Base-by-base conservation (phyloP, 2,329 filamentous ascomycete genomes). In the Xylaria sp. region DNA sequence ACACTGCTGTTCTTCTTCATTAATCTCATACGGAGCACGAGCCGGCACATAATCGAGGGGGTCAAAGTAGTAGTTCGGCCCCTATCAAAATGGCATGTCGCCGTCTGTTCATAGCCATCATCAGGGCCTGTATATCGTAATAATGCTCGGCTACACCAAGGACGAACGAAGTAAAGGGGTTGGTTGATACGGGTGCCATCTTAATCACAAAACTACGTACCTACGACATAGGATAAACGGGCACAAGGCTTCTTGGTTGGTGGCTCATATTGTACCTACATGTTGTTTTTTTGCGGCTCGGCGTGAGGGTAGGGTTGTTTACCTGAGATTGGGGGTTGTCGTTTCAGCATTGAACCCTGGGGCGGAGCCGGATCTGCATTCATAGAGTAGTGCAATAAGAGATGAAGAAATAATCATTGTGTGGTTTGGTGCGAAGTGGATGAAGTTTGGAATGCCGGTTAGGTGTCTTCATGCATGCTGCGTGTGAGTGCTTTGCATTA, bases 51-150 rank as follows among this genome's bases (percentile, higher is more conserved):
- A 8, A 37, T 47, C 39, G 37, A 49, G 42, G 35, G 53, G 46
- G 35, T 42, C 47, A 30, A 55, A 13, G 52, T 48, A 42, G 37
- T 59, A 52, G 34, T 57, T 52, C 19, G 19, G 9, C 48, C 34
- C 44, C 53, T 10, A 23, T 51, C 2, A 39, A 18, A 52, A 10
- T 47, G 51, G 48, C 39, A 49, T 46, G 34, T 53, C 19, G 19
- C 48, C 57, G 59, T 63, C 55, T 57, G 53, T 57, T 58, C 18
- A 47, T 61, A 55, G 55, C 59, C 35, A 57, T 16, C n/a, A 11
- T 16, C 34, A 11, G 5, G 30, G 9, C 10, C 42, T 6, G 11
- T n/a, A 42, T 10, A 46, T 11, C 13, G 44, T 53, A 52, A 50
- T 48, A 42, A 49, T 52, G 42, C 42, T 46, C 13, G 42, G 13